These are phyloP conservation scores for Phylloporus sp. DNA, from an alignment of 768 basidiomycete genomes.

Conservation along the genomic window DNA sequence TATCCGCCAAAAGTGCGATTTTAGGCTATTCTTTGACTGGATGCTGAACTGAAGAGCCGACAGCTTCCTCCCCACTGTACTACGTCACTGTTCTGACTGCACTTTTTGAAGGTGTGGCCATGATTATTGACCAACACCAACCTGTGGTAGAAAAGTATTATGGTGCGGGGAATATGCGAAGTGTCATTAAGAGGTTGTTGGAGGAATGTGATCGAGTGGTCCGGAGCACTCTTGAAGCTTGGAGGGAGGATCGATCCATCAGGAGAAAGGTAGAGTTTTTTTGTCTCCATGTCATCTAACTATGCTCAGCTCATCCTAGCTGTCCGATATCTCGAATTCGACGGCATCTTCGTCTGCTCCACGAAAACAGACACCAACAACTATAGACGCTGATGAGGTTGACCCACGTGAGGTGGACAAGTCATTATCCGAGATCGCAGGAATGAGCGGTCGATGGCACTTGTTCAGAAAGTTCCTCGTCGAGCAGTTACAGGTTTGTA, in stretches of 20 bases:
- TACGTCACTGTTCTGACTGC: slow-evolving; percentile 88
- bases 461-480: slow-evolving; percentile 85
- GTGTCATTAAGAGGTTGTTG: slow-evolving; percentile 69
- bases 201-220: slow-evolving; percentile 87
- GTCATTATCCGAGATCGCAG: slow-evolving; percentile 80
- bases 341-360: slow-evolving; percentile 30
- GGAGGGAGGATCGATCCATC: slow-evolving; percentile 89
- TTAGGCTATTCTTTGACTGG: slow-evolving; percentile 4
- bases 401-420: slow-evolving; percentile 93
- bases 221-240: slow-evolving; percentile 67
- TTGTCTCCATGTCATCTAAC: slow-evolving; percentile 1
- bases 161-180: slow-evolving; percentile 81
- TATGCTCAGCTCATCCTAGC: slow-evolving; percentile 28
- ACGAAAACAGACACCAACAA: slow-evolving; percentile 31
- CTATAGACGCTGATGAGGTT: slow-evolving; percentile 49
- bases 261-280: slow-evolving; percentile 61
- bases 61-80: slow-evolving; percentile 90
- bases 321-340: slow-evolving; percentile 46
- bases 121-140: slow-evolving; percentile 97
- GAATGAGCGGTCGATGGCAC: slow-evolving; percentile 90
- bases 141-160: slow-evolving; percentile 99
- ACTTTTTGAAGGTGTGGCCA: slow-evolving; percentile 91
- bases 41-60: slow-evolving; percentile 4
- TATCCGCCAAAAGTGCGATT: slow-evolving; percentile 73
- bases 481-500: slow-evolving; percentile 61